Conservation (phyloP, 2,329 filamentous ascomycete genomes). For the Mycogone perniciosa region DNA sequence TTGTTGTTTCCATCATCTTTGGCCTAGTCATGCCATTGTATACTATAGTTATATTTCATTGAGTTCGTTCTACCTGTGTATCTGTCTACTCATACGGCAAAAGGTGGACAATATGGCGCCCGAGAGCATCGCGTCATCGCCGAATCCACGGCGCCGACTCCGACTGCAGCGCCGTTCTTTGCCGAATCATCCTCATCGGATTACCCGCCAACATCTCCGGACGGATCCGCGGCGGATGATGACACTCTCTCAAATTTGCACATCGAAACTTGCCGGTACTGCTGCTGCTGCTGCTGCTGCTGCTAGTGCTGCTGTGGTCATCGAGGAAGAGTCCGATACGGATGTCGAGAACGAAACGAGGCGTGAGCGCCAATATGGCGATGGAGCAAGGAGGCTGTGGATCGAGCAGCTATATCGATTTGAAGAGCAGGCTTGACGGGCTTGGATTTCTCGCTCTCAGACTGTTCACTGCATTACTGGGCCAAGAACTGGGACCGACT, state of each 20-base stretch:
- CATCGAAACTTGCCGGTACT: not conserved
- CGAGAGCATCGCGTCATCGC: conserved; percentile 1
- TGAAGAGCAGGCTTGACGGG: conserved; percentile 48
- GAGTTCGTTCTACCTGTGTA: not conserved
- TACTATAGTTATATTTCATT: not conserved
- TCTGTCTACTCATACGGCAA: not conserved
- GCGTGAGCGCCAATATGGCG: conserved; percentile 3
- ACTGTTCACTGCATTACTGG: not conserved
- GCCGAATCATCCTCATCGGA: not conserved
- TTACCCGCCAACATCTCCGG: not conserved
- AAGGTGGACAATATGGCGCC: not conserved
- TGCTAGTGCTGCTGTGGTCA: not conserved
- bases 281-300: too few relatives aligned
- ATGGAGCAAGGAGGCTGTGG: conserved; percentile 31
- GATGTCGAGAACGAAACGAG: conserved; percentile 1
- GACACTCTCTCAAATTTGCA: not conserved
- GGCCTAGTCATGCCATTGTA: too few relatives aligned
- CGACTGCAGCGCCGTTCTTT: not conserved
- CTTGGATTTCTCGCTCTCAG: not conserved
- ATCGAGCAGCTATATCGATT: conserved; percentile 71
- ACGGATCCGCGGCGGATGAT: not conserved
- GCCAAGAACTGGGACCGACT: not conserved
- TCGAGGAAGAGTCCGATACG: conserved; percentile 8
- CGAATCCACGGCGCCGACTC: conserved; percentile 2
- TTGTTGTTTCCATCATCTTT: too few relatives aligned